Evolutionary conservation across 345 rosid species (phyloP), one percentile per base, ranked within the genome.

Genomic region (Erucastrum elatum): DNA sequence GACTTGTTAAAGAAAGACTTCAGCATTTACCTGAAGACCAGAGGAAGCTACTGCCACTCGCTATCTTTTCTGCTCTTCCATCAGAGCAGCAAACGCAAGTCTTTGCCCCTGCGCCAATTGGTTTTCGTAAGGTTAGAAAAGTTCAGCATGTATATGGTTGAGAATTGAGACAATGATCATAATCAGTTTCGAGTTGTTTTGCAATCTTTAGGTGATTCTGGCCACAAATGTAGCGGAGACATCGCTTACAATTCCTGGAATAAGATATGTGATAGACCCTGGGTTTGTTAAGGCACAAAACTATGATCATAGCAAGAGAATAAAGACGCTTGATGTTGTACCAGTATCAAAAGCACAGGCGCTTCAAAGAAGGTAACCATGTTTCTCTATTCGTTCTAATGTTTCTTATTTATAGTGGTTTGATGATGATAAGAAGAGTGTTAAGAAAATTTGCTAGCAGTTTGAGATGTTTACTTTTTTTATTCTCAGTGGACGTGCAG

Each of bases 151-250:
- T 21, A 21, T 21, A 21, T 34, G 25, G 44, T 29, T 29, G 4
- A 29, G 31, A 2, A 3, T 9, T 56, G 33, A 62, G 79, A 65
- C 25, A n/a, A 17, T 70, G 35, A 16, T 74, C 44, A 53, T 58
- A 61, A 17, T 72, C 30, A 44, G 66, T 26, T 71, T 12, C 34
- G 30, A 49, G 34, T 21, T 60, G 31, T 29, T 29, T 8, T 70
- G 31, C 31, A 29, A 29, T 29, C 16, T 75, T 51, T 72, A 94
- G 97, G 97, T 92, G 69, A 86, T 94, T 68, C 75, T 94, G 88
- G 91, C 97, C 12, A 92, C 98, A 67, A 94, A 94, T 84, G 90
- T 94, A 80, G 98, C 98, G 0, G 98, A 94, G 88, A 94, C 98
- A 77, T 94, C 98, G 0, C 90, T 94, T 70, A 94, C 98, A 59